Evolutionary conservation across 768 basidiomycete species (phyloP).

Genomic region (Phanerochaete carnosa): DNA sequence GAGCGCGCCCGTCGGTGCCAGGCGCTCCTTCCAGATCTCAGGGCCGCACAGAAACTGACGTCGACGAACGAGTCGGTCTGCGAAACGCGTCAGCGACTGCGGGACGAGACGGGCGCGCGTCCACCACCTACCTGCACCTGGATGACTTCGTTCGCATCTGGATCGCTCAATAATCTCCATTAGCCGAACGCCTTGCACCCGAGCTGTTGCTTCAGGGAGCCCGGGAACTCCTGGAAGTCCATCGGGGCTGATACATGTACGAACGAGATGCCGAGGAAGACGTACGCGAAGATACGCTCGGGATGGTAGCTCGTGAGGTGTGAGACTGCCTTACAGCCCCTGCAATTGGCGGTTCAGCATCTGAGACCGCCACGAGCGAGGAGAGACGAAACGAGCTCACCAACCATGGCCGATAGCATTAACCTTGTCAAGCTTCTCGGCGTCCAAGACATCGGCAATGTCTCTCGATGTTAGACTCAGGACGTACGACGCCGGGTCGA

Average conservation of each 20-base stretch:
- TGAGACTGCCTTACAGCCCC: constrained; percentile 34
- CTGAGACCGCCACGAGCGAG: neutral
- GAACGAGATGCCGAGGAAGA: constrained; percentile 34
- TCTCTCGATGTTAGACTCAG: constrained; percentile 25
- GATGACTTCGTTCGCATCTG: constrained; percentile 29
- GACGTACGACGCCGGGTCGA: constrained; percentile 24
- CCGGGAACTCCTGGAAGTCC: constrained; percentile 24
- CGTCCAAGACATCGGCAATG: constrained; percentile 32
- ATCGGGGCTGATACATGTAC: constrained; percentile 23
- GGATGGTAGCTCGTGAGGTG: constrained; percentile 35
- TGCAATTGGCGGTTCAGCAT: constrained; percentile 13
- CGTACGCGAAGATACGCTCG: constrained; percentile 38
- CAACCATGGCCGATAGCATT: constrained; percentile 33
- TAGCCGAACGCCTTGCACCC: constrained; percentile 41
- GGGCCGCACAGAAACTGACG: constrained; percentile 33
- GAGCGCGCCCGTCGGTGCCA: constrained; percentile 33
- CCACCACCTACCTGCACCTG: constrained; percentile 30
- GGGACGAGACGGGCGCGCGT: neutral
- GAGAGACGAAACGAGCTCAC: constrained; percentile 8
- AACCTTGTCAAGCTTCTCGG: constrained; percentile 20
- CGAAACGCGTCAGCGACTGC: neutral
- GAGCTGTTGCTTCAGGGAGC: constrained; percentile 21
- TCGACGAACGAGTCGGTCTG: constrained; percentile 28
- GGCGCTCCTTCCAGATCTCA: constrained; percentile 31
- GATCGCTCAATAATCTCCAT: constrained; percentile 34